Percentiles rank a stretch among this genome's conserved stretches.
phyloP scores from a whole-genome alignment of 305 asterid species.

The Fraxinus platypoda region DNA sequence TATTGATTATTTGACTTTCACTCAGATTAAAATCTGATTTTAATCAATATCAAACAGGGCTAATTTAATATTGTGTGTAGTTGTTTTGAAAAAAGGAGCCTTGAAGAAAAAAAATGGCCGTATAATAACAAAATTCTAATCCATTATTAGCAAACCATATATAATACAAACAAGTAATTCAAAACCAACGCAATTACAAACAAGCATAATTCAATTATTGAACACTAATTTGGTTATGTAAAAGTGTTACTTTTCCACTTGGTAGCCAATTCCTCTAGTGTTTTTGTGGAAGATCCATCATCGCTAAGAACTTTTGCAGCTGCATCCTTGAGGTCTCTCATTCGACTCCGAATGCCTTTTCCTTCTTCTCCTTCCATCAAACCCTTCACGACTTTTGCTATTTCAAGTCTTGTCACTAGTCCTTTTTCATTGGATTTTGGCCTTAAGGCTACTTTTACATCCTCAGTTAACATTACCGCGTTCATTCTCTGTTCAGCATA shows the following conservation, averaged over 20 bases:
- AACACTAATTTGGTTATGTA: neutral
- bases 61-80: neutral
- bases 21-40: neutral
- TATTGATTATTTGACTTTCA: too few species aligned
- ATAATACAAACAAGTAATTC: neutral
- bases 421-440: conserved; percentile 38
- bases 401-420: conserved; percentile 43
- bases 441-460: conserved; percentile 50
- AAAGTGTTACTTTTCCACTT: conserved; percentile 34
- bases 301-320: conserved; percentile 39
- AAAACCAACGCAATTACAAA: neutral
- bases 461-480: conserved; percentile 53
- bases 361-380: conserved; percentile 85
- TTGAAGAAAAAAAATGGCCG: neutral
- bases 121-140: neutral
- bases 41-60: neutral
- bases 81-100: neutral
- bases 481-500: conserved; percentile 78
- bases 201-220: neutral
- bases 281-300: conserved; percentile 52
- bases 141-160: neutral
- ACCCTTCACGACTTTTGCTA: conserved; percentile 46
- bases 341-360: conserved; percentile 47
- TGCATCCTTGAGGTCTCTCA: conserved; percentile 52
- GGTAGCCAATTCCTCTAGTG: conserved; percentile 42